Evolutionary conservation across 305 asterid genomes (phyloP).

Genomic region (Galium porrigens): DNA sequence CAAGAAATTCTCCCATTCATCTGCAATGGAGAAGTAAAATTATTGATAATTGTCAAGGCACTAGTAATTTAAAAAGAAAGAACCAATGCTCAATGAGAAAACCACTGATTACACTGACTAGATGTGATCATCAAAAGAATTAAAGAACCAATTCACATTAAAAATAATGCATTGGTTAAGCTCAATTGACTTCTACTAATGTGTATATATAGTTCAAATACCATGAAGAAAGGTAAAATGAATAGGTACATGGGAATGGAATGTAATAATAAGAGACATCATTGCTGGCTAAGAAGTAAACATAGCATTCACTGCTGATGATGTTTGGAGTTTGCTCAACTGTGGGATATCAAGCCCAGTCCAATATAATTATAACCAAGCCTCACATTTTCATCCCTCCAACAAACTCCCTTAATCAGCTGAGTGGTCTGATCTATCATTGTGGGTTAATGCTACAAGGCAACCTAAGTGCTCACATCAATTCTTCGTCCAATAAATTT

Average conservation of each 20-base stretch:
- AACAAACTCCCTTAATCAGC: background rate
- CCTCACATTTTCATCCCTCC: no score
- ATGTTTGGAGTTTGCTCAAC: no score
- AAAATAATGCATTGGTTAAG: background rate
- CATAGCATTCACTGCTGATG: background rate
- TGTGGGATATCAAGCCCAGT: no score
- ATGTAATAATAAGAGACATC: background rate
- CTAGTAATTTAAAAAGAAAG: background rate
- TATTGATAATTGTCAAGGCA: constrained; percentile 8
- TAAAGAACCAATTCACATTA: background rate
- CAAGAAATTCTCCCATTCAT: constrained; percentile 95
- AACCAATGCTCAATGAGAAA: background rate
- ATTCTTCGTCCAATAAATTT: background rate
- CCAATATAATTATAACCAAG: background rate
- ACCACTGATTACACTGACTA: background rate
- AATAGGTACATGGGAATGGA: background rate
- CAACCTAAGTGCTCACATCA: background rate
- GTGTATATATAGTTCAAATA: background rate
- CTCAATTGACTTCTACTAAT: background rate
- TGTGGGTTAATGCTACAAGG: background rate
- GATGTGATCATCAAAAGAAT: background rate
- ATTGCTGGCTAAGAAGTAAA: background rate
- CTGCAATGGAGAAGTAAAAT: constrained; percentile 25
- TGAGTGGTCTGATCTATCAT: background rate
- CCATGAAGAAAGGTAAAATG: background rate